A percentile compares a stretch with the other conserved stretches of the same genome.
phyloP scores from a whole-genome alignment of 2,329 filamentous ascomycete species.

The Phaeophleospora eucalypticola region DNA sequence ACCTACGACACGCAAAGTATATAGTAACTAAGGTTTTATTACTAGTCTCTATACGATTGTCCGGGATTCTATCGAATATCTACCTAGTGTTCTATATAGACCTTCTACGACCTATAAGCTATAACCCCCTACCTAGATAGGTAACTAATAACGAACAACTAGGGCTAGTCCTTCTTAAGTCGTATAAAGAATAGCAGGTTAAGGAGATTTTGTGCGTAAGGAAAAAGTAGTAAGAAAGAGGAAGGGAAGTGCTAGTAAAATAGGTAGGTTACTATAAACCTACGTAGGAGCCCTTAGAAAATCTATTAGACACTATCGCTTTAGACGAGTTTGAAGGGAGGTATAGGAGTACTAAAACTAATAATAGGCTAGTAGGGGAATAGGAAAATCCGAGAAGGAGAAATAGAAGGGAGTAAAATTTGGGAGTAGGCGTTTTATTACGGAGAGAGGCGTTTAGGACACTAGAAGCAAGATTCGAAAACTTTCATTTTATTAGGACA shows the following conservation, averaged over 20 bases:
- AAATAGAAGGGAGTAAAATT: neutral
- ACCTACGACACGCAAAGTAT: no score
- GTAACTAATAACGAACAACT: neutral
- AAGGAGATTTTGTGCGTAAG: neutral
- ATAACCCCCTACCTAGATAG: no score
- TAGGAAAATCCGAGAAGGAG: conserved; percentile 1
- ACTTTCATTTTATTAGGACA: no score
- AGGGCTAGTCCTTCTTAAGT: neutral
- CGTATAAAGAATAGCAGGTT: conserved; percentile 2
- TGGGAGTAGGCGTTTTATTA: no score
- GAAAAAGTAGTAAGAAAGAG: neutral
- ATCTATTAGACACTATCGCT: neutral
- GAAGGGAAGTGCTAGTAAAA: conserved; percentile 1
- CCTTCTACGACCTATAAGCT: no score
- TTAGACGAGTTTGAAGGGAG: neutral
- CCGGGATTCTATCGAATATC: no score
- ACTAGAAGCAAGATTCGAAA: no score
- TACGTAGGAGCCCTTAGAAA: neutral
- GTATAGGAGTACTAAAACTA: neutral
- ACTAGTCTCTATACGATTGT: no score
- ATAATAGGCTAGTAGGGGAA: neutral
- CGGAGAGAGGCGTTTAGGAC: no score
- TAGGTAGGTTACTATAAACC: conserved; percentile 1
- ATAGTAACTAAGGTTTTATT: no score
- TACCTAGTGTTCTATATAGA: no score